Evolutionary conservation across 2,329 filamentous ascomycete genomes (phyloP).

Genomic region (Aspergillus brunneoviolaceus): DNA sequence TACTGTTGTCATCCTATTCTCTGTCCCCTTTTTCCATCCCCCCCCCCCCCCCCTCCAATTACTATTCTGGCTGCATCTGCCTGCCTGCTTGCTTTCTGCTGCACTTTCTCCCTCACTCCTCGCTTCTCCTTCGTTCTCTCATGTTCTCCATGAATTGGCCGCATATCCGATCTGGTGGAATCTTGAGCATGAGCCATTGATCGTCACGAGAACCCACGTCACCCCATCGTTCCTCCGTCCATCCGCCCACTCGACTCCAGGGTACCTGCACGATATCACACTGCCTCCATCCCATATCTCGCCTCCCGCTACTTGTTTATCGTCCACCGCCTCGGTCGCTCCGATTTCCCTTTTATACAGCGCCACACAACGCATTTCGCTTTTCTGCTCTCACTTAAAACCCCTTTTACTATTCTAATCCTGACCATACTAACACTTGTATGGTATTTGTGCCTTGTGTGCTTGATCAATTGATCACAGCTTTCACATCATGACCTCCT

Average conservation of each 20-base stretch:
- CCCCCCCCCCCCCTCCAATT: conserved; percentile 2
- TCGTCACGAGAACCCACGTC: conserved; percentile 22
- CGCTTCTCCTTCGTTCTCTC: conserved; percentile 18
- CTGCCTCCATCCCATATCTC: conserved; percentile 12
- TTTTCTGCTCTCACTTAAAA: background rate
- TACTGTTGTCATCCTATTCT: conserved; percentile 1
- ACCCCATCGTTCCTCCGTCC: conserved; percentile 10
- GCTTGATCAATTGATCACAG: conserved; percentile 8
- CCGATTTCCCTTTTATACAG: conserved; percentile 13
- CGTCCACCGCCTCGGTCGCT: conserved; percentile 10
- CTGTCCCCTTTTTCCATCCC: background rate
- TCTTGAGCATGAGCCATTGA: conserved; percentile 20
- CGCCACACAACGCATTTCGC: conserved; percentile 1
- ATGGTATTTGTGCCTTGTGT: conserved; percentile 19
- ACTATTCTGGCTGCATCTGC: background rate
- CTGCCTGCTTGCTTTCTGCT: background rate
- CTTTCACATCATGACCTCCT: conserved; percentile 26
- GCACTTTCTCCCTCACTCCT: background rate
- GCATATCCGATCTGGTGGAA: conserved; percentile 10
- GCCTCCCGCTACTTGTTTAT: conserved; percentile 7
- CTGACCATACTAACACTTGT: conserved; percentile 2
- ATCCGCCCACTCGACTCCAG: background rate
- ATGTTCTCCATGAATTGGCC: conserved; percentile 19
- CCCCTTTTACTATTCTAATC: conserved; percentile 3
- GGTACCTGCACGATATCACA: conserved; percentile 8